Evolutionary conservation across 1,139 yeast genomes (phyloP).

Genomic region (Yamadazyma mexicana): DNA sequence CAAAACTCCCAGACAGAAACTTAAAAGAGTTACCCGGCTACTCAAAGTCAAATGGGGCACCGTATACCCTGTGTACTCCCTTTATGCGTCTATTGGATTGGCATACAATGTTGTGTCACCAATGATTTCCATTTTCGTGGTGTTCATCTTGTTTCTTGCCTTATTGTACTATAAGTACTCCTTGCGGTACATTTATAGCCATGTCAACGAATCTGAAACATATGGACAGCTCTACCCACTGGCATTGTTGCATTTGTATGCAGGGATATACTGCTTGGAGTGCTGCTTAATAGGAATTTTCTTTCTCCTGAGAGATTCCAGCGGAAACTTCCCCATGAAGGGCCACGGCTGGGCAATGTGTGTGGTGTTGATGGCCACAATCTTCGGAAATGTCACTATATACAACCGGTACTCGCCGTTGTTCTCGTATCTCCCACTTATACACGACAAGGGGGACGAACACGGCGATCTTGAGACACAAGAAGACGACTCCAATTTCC

Average conservation of each 20-base stretch:
- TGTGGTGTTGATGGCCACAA: conserved; percentile 35
- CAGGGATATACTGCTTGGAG: conserved; percentile 81
- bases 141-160: conserved; percentile 56
- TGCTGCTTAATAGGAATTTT: conserved; percentile 75
- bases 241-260: conserved; percentile 72
- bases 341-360: conserved; percentile 50
- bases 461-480: background rate
- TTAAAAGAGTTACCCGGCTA: conserved; percentile 42
- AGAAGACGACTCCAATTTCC: conserved; percentile 16
- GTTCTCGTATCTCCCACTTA: conserved; percentile 31
- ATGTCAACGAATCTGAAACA: conserved; percentile 58
- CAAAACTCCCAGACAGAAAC: conserved; percentile 61
- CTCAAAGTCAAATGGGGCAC: conserved; percentile 72
- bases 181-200: conserved; percentile 53
- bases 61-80: conserved; percentile 70
- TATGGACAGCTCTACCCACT: conserved; percentile 69
- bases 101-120: conserved; percentile 81
- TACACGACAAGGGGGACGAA: conserved; percentile 15
- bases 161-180: conserved; percentile 70
- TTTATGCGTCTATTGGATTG: conserved; percentile 73
- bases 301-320: conserved; percentile 52
- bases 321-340: conserved; percentile 33
- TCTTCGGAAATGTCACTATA: conserved; percentile 33
- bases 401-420: conserved; percentile 29
- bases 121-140: conserved; percentile 61